Percentiles rank a stretch among this genome's conserved stretches.
Conservation (phyloP, 1,139 yeast species). For the Protomyces gravidus region DNA sequence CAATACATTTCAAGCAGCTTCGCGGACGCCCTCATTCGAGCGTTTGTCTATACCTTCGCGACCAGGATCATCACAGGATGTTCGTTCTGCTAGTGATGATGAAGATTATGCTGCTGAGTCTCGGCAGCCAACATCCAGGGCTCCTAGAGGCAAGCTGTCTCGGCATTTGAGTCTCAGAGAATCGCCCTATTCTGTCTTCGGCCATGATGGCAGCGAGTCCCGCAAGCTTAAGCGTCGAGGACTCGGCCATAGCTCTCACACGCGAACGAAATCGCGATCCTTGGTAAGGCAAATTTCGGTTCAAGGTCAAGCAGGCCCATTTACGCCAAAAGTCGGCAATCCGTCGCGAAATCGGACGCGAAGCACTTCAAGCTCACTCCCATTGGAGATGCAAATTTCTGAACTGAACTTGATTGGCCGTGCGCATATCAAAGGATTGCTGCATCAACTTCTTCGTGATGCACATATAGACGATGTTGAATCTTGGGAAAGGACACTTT, state of each 20-base stretch:
- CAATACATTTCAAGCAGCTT: not conserved
- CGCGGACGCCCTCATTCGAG: not conserved
- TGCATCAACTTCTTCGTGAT: conserved; percentile 57
- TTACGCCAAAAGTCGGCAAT: not conserved
- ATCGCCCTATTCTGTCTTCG: not conserved
- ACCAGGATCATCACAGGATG: not conserved
- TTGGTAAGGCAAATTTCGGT: conserved; percentile 3
- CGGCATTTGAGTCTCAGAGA: not conserved
- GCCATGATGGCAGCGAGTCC: not conserved
- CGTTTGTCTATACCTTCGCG: not conserved
- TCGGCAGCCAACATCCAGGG: too few relatives aligned
- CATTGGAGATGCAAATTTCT: conserved; percentile 17
- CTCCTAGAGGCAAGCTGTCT: not conserved
- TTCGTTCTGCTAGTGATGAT: not conserved
- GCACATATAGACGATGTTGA: conserved; percentile 49
- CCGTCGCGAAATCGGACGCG: conserved; percentile 8
- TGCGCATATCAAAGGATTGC: conserved; percentile 46
- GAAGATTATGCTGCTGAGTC: not conserved
- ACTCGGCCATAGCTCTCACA: not conserved
- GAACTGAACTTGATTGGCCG: conserved; percentile 46
- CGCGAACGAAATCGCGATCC: conserved; percentile 15
- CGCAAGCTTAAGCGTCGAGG: not conserved
- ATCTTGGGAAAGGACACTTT: conserved; percentile 53
- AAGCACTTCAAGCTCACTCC: conserved; percentile 13
- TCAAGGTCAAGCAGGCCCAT: not conserved